Percentiles rank a stretch among this genome's conserved stretches.
Evolutionary conservation across 1,284 basidiomycete species (phyloP).

Genomic region (Pseudozyma sp.): DNA sequence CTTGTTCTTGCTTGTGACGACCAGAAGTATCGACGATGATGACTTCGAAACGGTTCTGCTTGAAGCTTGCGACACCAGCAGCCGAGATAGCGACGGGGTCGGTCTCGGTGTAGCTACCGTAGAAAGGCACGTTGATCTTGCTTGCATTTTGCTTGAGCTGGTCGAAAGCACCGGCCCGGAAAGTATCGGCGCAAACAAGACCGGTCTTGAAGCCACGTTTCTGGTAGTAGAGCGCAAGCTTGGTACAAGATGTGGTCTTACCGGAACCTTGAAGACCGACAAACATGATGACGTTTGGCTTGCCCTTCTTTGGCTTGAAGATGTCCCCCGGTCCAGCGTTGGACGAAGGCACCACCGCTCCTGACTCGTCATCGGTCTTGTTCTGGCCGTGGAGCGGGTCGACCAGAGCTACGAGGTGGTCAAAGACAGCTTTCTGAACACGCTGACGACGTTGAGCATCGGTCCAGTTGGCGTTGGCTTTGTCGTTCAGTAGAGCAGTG

Average conservation of each 20-base stretch:
- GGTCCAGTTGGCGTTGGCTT: constrained; percentile 54
- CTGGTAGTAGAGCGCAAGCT: constrained; percentile 89
- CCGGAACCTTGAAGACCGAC: constrained; percentile 82
- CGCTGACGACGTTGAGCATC: constrained; percentile 63
- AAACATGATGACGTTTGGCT: constrained; percentile 91
- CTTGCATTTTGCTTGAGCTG: constrained; percentile 91
- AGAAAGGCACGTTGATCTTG: constrained; percentile 98
- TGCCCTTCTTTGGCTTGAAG: constrained; percentile 96
- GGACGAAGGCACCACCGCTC: constrained; percentile 23
- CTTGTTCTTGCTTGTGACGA: constrained; percentile 95
- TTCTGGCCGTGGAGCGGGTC: constrained; percentile 73
- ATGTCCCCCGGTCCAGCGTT: constrained; percentile 70
- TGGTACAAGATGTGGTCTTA: constrained; percentile 91
- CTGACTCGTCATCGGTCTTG: constrained; percentile 50
- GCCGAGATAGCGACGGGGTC: constrained; percentile 95
- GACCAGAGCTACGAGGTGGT: constrained; percentile 93
- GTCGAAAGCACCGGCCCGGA: constrained; percentile 99
- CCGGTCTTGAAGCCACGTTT: constrained; percentile 97
- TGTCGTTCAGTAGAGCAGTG: constrained; percentile 72
- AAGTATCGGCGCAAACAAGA: constrained; percentile 98
- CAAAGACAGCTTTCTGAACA: constrained; percentile 78
- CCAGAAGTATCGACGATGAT: constrained; percentile 99
- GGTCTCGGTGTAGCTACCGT: constrained; percentile 98
- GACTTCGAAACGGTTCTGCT: constrained; percentile 96
- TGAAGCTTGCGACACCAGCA: constrained; percentile 95